A percentile compares a stretch with the other conserved stretches of the same genome.
phyloP scores from a whole-genome alignment of 164 flowering plant genomes.

The Cinnamomum chago region DNA sequence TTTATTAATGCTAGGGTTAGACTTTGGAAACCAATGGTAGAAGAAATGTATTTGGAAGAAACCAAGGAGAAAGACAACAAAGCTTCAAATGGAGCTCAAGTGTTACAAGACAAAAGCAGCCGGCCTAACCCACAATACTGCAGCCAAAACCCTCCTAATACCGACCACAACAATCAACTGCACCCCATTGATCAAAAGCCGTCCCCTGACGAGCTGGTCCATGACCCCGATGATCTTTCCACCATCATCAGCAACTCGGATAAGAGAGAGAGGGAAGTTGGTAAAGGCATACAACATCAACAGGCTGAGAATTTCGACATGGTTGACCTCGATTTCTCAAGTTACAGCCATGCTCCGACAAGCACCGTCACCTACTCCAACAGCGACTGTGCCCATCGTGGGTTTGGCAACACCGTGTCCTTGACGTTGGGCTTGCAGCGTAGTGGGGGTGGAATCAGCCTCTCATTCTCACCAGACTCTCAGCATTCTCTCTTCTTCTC shows the following conservation, averaged over 20 bases:
- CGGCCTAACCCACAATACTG: slow-evolving; percentile 14
- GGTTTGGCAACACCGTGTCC: slow-evolving; percentile 40
- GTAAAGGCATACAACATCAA: slow-evolving; percentile 17
- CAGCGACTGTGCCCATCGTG: slow-evolving; percentile 21
- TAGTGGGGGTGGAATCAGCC: slow-evolving; percentile 45
- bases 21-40: slow-evolving; percentile 99
- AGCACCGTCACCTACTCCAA: slow-evolving; percentile 20
- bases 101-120: slow-evolving; percentile 18
- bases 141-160: slow-evolving; percentile 7
- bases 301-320: slow-evolving; percentile 28
- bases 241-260: slow-evolving; percentile 56
- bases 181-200: slow-evolving; percentile 52
- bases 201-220: slow-evolving; percentile 42
- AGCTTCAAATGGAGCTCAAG: slow-evolving; percentile 27
- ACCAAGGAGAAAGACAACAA: slow-evolving; percentile 44
- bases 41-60: slow-evolving; percentile 93
- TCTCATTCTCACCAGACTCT: slow-evolving; percentile 53
- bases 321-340: slow-evolving; percentile 58
- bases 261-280: slow-evolving; percentile 13
- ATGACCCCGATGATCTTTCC: slow-evolving; percentile 69
- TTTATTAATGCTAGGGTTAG: slow-evolving; percentile 94
- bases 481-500: slow-evolving; percentile 52
- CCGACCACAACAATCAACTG: slow-evolving; percentile 5
- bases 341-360: slow-evolving; percentile 35
- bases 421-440: slow-evolving; percentile 79